phyloP scores from a whole-genome alignment of 2,329 filamentous ascomycete species.

The Diaporthe citriasiana region DNA sequence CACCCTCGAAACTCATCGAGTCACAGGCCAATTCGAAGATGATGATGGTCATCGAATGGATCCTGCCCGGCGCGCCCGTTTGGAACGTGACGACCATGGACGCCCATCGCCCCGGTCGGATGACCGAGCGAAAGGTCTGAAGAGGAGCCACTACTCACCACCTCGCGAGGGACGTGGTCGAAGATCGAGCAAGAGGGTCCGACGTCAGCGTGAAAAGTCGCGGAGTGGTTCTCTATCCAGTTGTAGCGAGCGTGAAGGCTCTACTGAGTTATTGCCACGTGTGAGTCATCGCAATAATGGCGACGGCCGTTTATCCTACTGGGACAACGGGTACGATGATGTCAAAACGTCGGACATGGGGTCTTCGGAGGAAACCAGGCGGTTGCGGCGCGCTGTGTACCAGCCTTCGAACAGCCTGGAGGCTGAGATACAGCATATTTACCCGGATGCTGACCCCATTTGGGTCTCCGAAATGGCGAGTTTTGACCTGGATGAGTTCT shows the following conservation, averaged over 20 bases:
- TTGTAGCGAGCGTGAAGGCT: background rate
- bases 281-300: background rate
- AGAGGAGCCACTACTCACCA: background rate
- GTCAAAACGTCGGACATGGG: background rate
- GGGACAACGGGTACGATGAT: constrained; percentile 28
- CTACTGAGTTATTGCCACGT: constrained; percentile 13
- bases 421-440: constrained; percentile 18
- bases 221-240: constrained; percentile 12
- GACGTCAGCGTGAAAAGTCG: background rate
- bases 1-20: constrained; percentile 41
- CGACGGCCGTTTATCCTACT: constrained; percentile 40
- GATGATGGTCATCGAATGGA: constrained; percentile 8
- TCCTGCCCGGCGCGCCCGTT: background rate
- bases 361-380: background rate
- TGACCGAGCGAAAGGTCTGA: background rate
- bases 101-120: background rate
- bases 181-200: background rate
- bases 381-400: background rate
- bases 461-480: constrained; percentile 28
- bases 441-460: background rate
- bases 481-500: constrained; percentile 30
- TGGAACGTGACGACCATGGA: constrained; percentile 12
- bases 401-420: background rate
- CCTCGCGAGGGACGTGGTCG: constrained; percentile 18
- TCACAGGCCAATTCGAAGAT: background rate